Evolutionary conservation across 805 yeast genomes (phyloP).

Genomic region (Jamesozyma piceae): DNA sequence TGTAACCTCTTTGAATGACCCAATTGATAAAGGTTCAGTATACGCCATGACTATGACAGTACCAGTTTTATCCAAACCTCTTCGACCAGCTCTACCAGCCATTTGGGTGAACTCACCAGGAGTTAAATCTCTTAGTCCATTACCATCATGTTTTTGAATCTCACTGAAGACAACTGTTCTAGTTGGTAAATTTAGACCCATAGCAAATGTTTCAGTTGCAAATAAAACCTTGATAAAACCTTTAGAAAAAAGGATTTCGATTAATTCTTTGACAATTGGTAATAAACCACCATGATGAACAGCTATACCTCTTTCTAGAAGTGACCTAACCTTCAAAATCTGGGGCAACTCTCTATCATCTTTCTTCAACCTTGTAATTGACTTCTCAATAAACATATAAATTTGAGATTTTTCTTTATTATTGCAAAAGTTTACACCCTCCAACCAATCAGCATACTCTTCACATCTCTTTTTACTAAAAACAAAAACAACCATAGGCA

Average conservation of each 20-base stretch:
- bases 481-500: slow-evolving; percentile 90
- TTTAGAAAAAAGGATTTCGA: slow-evolving; percentile 82
- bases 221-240: slow-evolving; percentile 82
- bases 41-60: slow-evolving; percentile 90
- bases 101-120: slow-evolving; percentile 98
- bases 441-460: slow-evolving; percentile 75
- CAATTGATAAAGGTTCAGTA: slow-evolving; percentile 47
- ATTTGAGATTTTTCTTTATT: slow-evolving; percentile 85
- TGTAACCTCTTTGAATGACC: slow-evolving; percentile 67
- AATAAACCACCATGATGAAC: slow-evolving; percentile 91
- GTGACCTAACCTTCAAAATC: slow-evolving; percentile 69
- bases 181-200: slow-evolving; percentile 95
- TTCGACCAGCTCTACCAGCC: slow-evolving; percentile 98
- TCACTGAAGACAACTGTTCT: slow-evolving; percentile 90
- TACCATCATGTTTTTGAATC: slow-evolving; percentile 84
- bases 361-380: slow-evolving; percentile 74
- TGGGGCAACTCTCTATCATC: slow-evolving; percentile 94
- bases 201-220: slow-evolving; percentile 97
- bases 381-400: slow-evolving; percentile 85
- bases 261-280: slow-evolving; percentile 88
- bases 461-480: slow-evolving; percentile 91
- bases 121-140: slow-evolving; percentile 63
- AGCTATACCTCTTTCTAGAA: slow-evolving; percentile 85
- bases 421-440: slow-evolving; percentile 67
- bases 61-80: slow-evolving; percentile 90